These are phyloP conservation scores for Vigna nakashimae DNA, from an alignment of 306 rosid genomes.

Conservation along the genomic window DNA sequence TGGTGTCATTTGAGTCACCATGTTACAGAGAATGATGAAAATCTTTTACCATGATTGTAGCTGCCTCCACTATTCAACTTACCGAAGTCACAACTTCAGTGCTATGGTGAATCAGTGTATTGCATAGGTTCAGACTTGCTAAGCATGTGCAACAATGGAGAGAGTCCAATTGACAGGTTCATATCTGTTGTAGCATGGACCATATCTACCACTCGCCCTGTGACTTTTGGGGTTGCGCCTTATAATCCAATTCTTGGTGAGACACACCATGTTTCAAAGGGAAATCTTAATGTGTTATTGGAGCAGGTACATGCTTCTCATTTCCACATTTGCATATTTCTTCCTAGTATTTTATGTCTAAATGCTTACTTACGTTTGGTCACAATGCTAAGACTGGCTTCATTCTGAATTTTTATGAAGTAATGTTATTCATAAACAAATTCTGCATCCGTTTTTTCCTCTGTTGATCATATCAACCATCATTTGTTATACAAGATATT, in stretches of 20 bases:
- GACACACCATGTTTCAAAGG: slow-evolving; percentile 89
- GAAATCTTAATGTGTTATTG: slow-evolving; percentile 68
- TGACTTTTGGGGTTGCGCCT: slow-evolving; percentile 76
- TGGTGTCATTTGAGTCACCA: not conserved
- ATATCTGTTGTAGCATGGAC: slow-evolving; percentile 75
- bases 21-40: slow-evolving; percentile 21
- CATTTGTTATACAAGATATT: not conserved
- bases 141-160: slow-evolving; percentile 62
- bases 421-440: not conserved
- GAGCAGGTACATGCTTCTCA: slow-evolving; percentile 72
- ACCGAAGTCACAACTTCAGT: slow-evolving; percentile 95
- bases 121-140: slow-evolving; percentile 63
- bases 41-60: slow-evolving; percentile 47
- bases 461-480: not conserved
- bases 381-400: not conserved
- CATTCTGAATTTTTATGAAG: too few relatives aligned
- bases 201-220: slow-evolving; percentile 79
- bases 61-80: slow-evolving; percentile 81
- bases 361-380: not conserved
- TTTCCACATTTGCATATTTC: not conserved
- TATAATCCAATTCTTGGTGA: slow-evolving; percentile 95
- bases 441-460: not conserved
- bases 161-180: slow-evolving; percentile 69
- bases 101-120: slow-evolving; percentile 81
- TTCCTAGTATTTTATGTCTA: too few relatives aligned